Conservation (phyloP, 495 filamentous ascomycete genomes). For the Ramalina intermedia region DNA sequence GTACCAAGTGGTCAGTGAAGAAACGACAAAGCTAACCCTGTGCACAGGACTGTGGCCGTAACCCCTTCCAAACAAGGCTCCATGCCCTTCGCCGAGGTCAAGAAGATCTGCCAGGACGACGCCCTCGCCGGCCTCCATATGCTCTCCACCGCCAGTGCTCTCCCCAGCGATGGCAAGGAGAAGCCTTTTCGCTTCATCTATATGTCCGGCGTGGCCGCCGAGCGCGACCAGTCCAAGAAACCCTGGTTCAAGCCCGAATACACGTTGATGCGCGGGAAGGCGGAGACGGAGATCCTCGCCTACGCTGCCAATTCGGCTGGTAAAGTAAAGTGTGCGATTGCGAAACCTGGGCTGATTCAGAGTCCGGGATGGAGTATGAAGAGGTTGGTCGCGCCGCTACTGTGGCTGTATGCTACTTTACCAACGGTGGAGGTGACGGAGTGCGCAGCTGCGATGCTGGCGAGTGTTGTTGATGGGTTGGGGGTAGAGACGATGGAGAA, state of each 20-base stretch:
- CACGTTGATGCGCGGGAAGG: conserved; percentile 27
- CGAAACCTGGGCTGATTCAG: conserved; percentile 27
- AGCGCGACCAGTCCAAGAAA: conserved; percentile 26
- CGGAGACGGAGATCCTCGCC: conserved; percentile 26
- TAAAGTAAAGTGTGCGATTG: conserved; percentile 23
- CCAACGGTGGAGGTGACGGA: conserved; percentile 24
- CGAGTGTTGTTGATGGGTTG: conserved; percentile 30
- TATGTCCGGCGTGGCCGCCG: conserved; percentile 25
- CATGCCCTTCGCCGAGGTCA: conserved; percentile 26
- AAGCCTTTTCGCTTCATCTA: conserved; percentile 33
- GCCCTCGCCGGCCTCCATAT: conserved; percentile 25
- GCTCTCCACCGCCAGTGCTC: conserved; percentile 14
- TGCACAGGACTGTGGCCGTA: conserved; percentile 27
- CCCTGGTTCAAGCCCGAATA: conserved; percentile 23
- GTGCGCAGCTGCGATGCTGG: conserved; percentile 30
- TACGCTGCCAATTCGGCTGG: conserved; percentile 22
- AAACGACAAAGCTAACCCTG: too few relatives aligned
- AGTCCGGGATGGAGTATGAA: conserved; percentile 10
- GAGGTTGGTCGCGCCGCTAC: conserved; percentile 1
- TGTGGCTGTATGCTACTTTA: conserved; percentile 10
- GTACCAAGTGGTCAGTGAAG: too few relatives aligned
- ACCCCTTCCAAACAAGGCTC: conserved; percentile 22
- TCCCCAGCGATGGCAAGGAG: conserved; percentile 6
- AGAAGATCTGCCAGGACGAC: conserved; percentile 30
- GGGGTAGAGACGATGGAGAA: conserved; percentile 32